Base-by-base conservation (phyloP, 2,329 filamentous ascomycete species). In the Didymella lethalis region DNA sequence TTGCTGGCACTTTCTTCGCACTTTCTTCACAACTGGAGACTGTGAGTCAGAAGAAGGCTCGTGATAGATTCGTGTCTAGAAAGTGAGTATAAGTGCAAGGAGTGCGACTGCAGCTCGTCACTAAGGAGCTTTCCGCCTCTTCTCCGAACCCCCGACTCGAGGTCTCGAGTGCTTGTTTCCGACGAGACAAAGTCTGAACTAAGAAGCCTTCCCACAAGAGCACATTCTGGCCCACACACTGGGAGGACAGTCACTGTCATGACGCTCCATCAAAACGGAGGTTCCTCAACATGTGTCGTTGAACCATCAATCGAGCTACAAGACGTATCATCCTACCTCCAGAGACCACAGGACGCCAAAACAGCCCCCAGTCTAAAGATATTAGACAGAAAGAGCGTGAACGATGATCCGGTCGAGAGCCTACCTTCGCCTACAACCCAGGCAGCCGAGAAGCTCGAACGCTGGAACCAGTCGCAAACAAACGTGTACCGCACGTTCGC, bases 401-500 rank as follows among this genome's bases (percentile, higher is more conserved):
- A 59, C 16, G 57, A 70, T 41, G 71, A 75, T 43, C 70, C 72
- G 0, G 62, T 74, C n/a, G 80, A 80, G 48, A 76, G 69, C 20
- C 69, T 83, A 0, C 81, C 82, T 0, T 80, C 81, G 7, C 82
- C 82, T 2, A 80, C 78, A 0, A 82, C 78, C 0, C 69, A 72
- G 48, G 77, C 78, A 0, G 66, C 76, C 5, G 74, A 73, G 29
- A 76, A 78, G 54, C 67, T 79, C 16, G 84, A 89, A 67, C 78
- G 74, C 74, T 92, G 89, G 90, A 90, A 90, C 67, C 76, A 78
- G n/a, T 83, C 88, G 0, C 73, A 77, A 8, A 79, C 80, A 41
- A 91, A 89, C 70, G 76, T 85, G 4, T 87, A 79, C 65, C 84
- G 88, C 38, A 85, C 86, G 45, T 74, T 85, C 34, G 81, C 85